phyloP scores from a whole-genome alignment of 2,329 filamentous ascomycete genomes.

The Rhynchosporium agropyri region DNA sequence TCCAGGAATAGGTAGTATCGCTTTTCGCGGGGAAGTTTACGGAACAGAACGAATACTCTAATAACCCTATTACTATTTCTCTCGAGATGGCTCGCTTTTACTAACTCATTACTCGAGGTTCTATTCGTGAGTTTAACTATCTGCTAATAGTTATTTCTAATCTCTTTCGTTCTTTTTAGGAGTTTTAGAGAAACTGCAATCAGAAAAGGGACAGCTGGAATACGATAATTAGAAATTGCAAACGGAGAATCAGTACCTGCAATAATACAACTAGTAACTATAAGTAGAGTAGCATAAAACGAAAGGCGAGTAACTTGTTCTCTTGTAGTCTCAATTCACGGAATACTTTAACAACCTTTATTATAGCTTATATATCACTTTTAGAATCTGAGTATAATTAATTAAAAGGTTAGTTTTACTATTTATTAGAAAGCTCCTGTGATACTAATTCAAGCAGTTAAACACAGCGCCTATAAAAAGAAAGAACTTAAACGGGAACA shows the following conservation, averaged over 20 bases:
- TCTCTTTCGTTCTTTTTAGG: conserved; percentile 2
- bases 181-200: conserved; percentile 5
- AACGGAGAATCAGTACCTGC: not conserved
- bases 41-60: not conserved
- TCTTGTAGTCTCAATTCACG: not conserved
- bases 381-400: conserved; percentile 12
- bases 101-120: conserved; percentile 4
- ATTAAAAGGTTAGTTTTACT: conserved; percentile 12
- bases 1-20: conserved; percentile 5
- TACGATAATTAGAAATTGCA: conserved; percentile 1
- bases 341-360: not conserved
- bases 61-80: conserved; percentile 6
- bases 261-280: conserved; percentile 8
- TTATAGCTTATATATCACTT: not conserved
- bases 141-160: conserved; percentile 7
- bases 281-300: conserved; percentile 1
- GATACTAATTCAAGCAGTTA: conserved; percentile 9
- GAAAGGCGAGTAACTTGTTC: conserved; percentile 7
- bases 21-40: conserved; percentile 3
- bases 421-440: conserved; percentile 10
- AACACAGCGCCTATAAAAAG: conserved; percentile 8
- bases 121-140: conserved; percentile 7
- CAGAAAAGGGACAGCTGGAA: conserved; percentile 7
- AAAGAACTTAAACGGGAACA: conserved; percentile 8
- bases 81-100: conserved; percentile 7